Conservation (phyloP, 2,329 filamentous ascomycete species). For the Fusarium sp. region DNA sequence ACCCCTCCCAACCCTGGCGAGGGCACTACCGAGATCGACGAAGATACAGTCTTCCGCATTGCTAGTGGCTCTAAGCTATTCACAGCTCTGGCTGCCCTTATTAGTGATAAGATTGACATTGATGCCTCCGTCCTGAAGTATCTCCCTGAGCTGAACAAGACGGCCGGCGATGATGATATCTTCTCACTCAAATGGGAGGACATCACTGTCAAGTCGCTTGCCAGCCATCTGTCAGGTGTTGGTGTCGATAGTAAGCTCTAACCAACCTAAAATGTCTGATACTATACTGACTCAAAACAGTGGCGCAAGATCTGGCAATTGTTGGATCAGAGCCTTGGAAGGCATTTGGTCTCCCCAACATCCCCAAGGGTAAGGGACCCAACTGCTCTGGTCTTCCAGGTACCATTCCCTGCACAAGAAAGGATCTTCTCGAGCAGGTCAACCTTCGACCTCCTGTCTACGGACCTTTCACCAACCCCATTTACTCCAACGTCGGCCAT, state of each 20-base stretch:
- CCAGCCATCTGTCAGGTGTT: conserved; percentile 61
- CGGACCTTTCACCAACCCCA: conserved; percentile 58
- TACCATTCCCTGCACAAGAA: conserved; percentile 49
- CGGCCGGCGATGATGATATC: conserved; percentile 48
- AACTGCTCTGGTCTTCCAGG: conserved; percentile 54
- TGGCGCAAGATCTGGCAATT: conserved; percentile 53
- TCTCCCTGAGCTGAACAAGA: conserved; percentile 55
- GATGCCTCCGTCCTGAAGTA: conserved; percentile 62
- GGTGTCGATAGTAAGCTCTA: conserved; percentile 52
- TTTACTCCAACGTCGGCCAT: conserved; percentile 65
- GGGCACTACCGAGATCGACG: conserved; percentile 47
- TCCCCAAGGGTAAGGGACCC: conserved; percentile 49
- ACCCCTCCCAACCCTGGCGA: conserved; percentile 53
- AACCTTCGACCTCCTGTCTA: conserved; percentile 56
- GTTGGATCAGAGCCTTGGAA: conserved; percentile 48
- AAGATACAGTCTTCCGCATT: conserved; percentile 54
- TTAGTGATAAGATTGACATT: conserved; percentile 50
- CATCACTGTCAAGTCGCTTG: conserved; percentile 61
- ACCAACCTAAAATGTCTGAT: accelerated
- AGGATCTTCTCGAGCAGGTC: conserved; percentile 49
- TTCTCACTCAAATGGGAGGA: conserved; percentile 60
- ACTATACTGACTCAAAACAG: conserved; percentile 37
- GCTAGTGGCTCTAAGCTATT: conserved; percentile 55
- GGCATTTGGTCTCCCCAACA: conserved; percentile 51
- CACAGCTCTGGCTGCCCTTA: conserved; percentile 51